Conservation (phyloP, 768 basidiomycete species). For the Ramaria rubella region DNA sequence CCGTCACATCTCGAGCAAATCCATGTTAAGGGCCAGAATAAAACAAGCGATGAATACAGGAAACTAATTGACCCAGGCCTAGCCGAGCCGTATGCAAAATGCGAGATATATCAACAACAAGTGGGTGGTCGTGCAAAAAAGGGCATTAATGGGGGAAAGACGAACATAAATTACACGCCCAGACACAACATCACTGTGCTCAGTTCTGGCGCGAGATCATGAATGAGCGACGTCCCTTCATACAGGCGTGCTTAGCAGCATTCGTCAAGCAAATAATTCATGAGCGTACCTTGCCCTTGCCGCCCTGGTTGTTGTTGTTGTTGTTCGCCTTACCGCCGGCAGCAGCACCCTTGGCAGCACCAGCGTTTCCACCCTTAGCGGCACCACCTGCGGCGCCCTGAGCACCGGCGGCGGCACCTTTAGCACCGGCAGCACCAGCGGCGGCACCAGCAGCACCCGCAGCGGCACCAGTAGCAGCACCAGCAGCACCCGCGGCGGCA, state of each 20-base stretch:
- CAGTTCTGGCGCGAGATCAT: conserved; percentile 5
- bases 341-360: neutral
- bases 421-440: neutral
- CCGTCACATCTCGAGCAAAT: no score
- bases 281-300: neutral
- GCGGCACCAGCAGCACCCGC: neutral
- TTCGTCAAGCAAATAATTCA: neutral
- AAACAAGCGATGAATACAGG: no score
- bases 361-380: neutral
- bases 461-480: neutral
- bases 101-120: no score
- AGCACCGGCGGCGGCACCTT: neutral
- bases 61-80: no score
- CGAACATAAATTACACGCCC: no score
- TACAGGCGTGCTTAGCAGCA: neutral
- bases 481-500: neutral
- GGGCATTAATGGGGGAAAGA: no score
- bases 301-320: no score
- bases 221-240: conserved; percentile 6
- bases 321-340: no score
- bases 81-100: no score
- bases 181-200: no score
- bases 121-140: no score
- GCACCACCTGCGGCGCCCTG: neutral
- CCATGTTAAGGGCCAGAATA: no score